phyloP scores from a whole-genome alignment of 225 moss, liverwort and hornwort species.

The Asterella californica region DNA sequence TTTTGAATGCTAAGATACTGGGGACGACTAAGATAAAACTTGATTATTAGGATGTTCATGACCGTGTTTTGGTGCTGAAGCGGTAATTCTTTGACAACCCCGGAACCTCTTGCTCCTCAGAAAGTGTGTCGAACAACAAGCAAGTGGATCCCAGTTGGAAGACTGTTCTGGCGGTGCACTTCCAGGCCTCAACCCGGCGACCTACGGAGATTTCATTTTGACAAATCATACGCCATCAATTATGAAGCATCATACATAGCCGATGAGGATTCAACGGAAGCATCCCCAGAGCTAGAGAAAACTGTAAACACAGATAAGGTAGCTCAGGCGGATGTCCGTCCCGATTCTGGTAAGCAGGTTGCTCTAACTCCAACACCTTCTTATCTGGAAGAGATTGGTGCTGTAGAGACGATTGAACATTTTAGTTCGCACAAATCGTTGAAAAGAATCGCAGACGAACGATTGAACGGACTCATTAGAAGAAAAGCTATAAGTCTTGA shows the following conservation, averaged over 20 bases:
- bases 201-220: conserved; percentile 16
- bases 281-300: neutral
- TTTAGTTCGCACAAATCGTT: neutral
- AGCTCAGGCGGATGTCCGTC: neutral
- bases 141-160: conserved; percentile 2
- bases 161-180: conserved; percentile 7
- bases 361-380: neutral
- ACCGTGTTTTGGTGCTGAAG: neutral
- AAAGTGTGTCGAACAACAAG: conserved; percentile 20
- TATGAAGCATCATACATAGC: conserved; percentile 2
- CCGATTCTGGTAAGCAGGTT: neutral
- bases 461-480: neutral
- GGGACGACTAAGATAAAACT: neutral
- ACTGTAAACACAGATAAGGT: neutral
- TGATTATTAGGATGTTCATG: neutral
- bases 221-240: conserved; percentile 4
- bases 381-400: conserved; percentile 8
- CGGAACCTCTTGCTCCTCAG: conserved; percentile 15
- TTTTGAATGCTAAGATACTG: neutral
- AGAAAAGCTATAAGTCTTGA: neutral
- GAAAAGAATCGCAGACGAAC: neutral
- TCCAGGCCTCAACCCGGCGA: conserved; percentile 6
- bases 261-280: neutral
- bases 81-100: neutral
- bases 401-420: neutral